A percentile compares a stretch with the other conserved stretches of the same genome.
Conservation (phyloP, 116 monocot species). For the Thalassia testudinum region DNA sequence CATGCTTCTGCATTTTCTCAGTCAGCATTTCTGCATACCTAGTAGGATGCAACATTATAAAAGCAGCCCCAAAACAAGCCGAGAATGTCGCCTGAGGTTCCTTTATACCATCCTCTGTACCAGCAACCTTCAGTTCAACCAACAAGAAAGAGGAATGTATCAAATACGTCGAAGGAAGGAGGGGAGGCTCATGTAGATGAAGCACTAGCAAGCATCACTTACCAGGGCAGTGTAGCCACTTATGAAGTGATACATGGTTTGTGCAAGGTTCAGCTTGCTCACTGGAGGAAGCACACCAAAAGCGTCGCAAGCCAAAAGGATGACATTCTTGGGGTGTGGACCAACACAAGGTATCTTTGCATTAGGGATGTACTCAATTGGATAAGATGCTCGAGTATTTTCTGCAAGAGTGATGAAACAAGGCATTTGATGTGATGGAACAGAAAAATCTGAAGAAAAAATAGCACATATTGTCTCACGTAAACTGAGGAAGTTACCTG, state of each 20-base stretch:
- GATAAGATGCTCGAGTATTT: conserved; percentile 83
- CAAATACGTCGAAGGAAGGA: not conserved
- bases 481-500: conserved; percentile 27
- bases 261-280: conserved; percentile 74
- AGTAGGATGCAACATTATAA: conserved; percentile 88
- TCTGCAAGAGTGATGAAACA: conserved; percentile 18
- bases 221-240: conserved; percentile 87
- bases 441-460: too few relatives aligned
- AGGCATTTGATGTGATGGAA: too few relatives aligned
- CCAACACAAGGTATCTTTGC: conserved; percentile 84
- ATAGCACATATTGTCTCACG: not conserved
- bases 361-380: conserved; percentile 86
- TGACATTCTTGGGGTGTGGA: conserved; percentile 80
- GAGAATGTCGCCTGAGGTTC: conserved; percentile 94
- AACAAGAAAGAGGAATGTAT: not conserved
- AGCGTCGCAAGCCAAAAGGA: conserved; percentile 81
- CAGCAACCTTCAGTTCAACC: conserved; percentile 39
- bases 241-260: conserved; percentile 97
- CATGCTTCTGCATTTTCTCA: conserved; percentile 78
- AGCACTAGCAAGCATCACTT: not conserved
- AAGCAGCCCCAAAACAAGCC: conserved; percentile 88
- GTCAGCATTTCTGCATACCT: conserved; percentile 81
- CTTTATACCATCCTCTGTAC: conserved; percentile 87
- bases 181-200: not conserved
- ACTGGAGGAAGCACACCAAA: conserved; percentile 90